A percentile compares a stretch with the other conserved stretches of the same genome.
These are phyloP conservation scores for Vitis hybrid DNA, from an alignment of 177 flowering plant species.

Conservation along the genomic window DNA sequence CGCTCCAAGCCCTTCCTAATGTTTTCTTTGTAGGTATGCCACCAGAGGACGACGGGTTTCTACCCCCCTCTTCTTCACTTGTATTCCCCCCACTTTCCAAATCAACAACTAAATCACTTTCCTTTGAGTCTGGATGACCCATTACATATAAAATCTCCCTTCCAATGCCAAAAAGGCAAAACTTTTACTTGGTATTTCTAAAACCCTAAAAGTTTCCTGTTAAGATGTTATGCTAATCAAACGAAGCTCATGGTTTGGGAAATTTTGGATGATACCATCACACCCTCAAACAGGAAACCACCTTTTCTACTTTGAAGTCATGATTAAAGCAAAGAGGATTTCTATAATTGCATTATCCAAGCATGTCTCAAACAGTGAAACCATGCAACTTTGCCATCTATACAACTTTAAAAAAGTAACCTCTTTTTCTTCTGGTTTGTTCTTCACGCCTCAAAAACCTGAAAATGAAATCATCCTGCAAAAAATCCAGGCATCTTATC, in stretches of 20 bases:
- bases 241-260: neutral
- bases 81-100: too few relatives aligned
- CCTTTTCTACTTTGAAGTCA: neutral
- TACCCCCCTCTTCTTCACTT: constrained; percentile 24
- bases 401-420: neutral
- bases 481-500: too few relatives aligned
- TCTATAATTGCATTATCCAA: neutral
- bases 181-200: neutral
- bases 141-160: too few relatives aligned
- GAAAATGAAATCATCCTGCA: neutral
- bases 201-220: neutral
- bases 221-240: neutral
- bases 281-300: neutral
- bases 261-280: neutral
- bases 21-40: constrained; percentile 13
- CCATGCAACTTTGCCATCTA: neutral
- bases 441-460: neutral
- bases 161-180: neutral
- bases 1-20: constrained; percentile 25
- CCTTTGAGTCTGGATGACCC: too few relatives aligned
- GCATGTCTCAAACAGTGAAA: neutral
- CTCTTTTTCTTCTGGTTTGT: neutral
- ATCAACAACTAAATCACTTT: too few relatives aligned
- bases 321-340: neutral
- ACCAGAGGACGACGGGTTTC: constrained; percentile 7